Evolutionary conservation across 2,329 filamentous ascomycete species (phyloP), one percentile per base, ranked within the genome.

Genomic region (Chaetomium olivaceum): DNA sequence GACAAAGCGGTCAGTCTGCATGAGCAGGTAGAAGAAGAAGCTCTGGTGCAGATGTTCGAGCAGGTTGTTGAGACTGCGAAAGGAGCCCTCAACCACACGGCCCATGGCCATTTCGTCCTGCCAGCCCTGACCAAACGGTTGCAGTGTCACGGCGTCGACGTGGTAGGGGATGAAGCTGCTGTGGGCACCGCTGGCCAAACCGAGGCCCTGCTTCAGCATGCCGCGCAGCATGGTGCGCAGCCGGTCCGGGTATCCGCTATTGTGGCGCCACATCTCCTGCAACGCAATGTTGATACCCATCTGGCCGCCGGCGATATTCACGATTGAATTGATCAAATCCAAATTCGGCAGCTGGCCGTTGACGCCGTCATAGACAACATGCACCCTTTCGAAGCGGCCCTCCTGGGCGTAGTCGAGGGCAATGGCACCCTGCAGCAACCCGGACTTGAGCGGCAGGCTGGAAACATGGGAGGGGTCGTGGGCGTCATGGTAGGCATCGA

Each of bases 161-260:
- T 98, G 95, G 75, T 99, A 99, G 0, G 95, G 93, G 74, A 99
- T 97, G 77, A 99, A 99, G 71, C 90, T 91, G 76, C 92, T 97
- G 76, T 99, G 95, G 2, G 94, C 90, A 5, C 95, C 95, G 4
- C 92, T 92, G 4, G 93, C 91, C 71, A 94, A 90, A 0, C 95
- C 95, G 1, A 97, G 81, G 0, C 91, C 93, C 78, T 99, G 95
- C 68, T 90, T 93, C 66, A 96, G 79, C 92, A 99, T 97, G 48
- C 95, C 94, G 48, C 92, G 87, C 51, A 97, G 83, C 85, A 99
- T 95, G 0, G 93, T 97, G 72, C 88, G 85, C 50, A 99, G 84
- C 21, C 95, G 88, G 74, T 93, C 91, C 52, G 85, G 80, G 78
- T 98, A 99, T 72, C 82, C 87, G 77, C 95, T 89, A 60, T 86